Conservation (phyloP, 441 rosid genomes). For the Syzygium malaccense region DNA sequence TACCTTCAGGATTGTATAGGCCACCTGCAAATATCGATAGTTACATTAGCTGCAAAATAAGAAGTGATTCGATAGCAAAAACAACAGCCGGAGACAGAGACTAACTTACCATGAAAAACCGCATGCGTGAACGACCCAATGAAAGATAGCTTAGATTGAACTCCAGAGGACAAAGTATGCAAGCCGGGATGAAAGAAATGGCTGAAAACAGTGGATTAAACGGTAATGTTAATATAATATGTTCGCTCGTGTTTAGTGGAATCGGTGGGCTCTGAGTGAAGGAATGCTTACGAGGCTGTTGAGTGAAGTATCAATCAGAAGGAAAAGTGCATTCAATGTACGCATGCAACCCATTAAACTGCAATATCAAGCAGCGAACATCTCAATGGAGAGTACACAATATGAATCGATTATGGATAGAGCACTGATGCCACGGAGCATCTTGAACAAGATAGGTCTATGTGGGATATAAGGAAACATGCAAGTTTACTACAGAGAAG, state of each 20-base stretch:
- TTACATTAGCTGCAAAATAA: no score
- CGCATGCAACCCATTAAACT: conserved; percentile 90
- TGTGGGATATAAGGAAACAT: no score
- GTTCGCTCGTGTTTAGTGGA: not conserved
- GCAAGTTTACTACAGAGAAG: not conserved
- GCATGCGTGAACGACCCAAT: conserved; percentile 79
- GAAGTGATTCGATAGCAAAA: not conserved
- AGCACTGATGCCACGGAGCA: not conserved
- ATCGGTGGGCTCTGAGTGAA: not conserved
- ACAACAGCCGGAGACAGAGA: not conserved
- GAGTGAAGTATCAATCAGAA: conserved; percentile 55
- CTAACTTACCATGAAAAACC: conserved; percentile 60
- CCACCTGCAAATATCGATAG: conserved; percentile 1
- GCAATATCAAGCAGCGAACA: not conserved
- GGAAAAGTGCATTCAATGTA: conserved; percentile 44
- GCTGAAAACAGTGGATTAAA: conserved; percentile 23
- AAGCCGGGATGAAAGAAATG: conserved; percentile 76
- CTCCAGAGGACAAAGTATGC: conserved; percentile 85
- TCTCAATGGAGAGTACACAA: not conserved
- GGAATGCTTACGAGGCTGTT: conserved; percentile 63
- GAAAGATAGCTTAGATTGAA: conserved; percentile 65
- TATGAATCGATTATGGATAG: not conserved
- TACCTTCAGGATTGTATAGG: conserved; percentile 7
- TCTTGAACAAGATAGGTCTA: not conserved
- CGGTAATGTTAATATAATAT: not conserved